Evolutionary conservation across 306 rosid genomes (phyloP), one percentile per base, ranked within the genome.

Genomic region (Abrus pulchellus): DNA sequence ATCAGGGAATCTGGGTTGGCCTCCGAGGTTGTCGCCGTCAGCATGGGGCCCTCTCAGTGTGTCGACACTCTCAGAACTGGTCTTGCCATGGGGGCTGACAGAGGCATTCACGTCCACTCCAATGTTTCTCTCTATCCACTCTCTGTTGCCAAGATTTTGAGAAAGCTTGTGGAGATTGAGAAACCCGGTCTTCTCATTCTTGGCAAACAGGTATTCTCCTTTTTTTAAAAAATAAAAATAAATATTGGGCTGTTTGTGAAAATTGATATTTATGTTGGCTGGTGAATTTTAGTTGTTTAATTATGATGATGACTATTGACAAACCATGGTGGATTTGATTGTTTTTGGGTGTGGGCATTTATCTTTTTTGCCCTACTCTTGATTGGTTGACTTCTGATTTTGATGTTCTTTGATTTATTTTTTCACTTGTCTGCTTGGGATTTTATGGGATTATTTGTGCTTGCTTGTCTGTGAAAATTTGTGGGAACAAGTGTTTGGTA

Each of bases 21-120:
- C 28, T 89, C 97, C 0, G 98, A 96, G 87, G 99, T 96, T 13
- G 93, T 93, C 68, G 99, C 96, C 0, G 93, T 95, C 10, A 90
- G 85, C 55, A 86, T 93, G 93, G 99, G 99, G 2, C 86, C 95
- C 12, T 12, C 92, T 33, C 97, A 96, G 78, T 85, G 89, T 68
- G 75, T 90, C 5, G 97, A 93, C 44, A 93, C 96, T 53, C 92
- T 95, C 72, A 83, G 98, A 55, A 95, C 98, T 5, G 96, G 94
- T 1, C 93, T 91, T 13, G 98, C 98, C 14, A 91, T 93, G 98
- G 97, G 98, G 3, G 99, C 99, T 44, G 98, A 95, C 59, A 62
- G 97, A 67, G 99, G 88, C 10, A 93, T 93, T 69, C 99, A 95
- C 47, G 99, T 95, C 30, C 94, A 91, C 71, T 70, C 87, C 44